Conservation (phyloP, 1,139 yeast species). For the Saccharomyces hybrid region DNA sequence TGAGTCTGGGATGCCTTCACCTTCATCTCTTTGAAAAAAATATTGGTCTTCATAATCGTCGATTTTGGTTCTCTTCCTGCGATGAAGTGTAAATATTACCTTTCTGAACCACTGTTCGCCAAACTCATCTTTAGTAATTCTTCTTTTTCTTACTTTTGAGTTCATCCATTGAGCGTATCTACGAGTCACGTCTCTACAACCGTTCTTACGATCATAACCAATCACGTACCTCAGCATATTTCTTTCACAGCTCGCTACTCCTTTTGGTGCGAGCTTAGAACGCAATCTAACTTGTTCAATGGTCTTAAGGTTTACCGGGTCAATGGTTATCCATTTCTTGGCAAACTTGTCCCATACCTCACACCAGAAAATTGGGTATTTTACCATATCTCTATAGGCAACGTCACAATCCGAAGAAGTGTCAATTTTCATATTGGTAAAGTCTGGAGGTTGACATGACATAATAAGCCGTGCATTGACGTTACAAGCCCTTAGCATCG, state of each 20-base stretch:
- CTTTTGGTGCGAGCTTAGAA: slow-evolving; percentile 64
- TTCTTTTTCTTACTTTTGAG: slow-evolving; percentile 66
- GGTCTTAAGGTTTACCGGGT: slow-evolving; percentile 57
- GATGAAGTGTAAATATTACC: slow-evolving; percentile 21
- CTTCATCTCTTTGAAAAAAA: slow-evolving; percentile 54
- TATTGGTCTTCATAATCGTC: slow-evolving; percentile 70
- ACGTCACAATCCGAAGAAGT: background rate
- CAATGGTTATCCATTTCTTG: slow-evolving; percentile 76
- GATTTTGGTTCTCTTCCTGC: slow-evolving; percentile 37
- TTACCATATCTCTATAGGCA: slow-evolving; percentile 17
- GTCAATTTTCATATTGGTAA: slow-evolving; percentile 38
- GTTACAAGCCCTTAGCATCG: slow-evolving; percentile 61
- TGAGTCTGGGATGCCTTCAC: slow-evolving; percentile 84
- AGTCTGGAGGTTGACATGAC: slow-evolving; percentile 87
- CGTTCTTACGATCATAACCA: slow-evolving; percentile 61
- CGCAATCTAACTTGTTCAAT: slow-evolving; percentile 60
- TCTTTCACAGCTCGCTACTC: slow-evolving; percentile 47
- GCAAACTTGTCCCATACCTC: slow-evolving; percentile 83
- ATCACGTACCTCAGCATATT: slow-evolving; percentile 67
- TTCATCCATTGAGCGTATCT: slow-evolving; percentile 66
- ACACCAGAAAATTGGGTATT: slow-evolving; percentile 79
- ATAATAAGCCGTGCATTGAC: slow-evolving; percentile 67
- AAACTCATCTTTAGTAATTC: slow-evolving; percentile 54
- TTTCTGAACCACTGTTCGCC: slow-evolving; percentile 58
- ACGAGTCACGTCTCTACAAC: slow-evolving; percentile 75